A percentile compares a stretch with the other conserved stretches of the same genome.
Evolutionary conservation across 2,329 filamentous ascomycete genomes (phyloP).

Genomic region (Lecanicillium sp.): DNA sequence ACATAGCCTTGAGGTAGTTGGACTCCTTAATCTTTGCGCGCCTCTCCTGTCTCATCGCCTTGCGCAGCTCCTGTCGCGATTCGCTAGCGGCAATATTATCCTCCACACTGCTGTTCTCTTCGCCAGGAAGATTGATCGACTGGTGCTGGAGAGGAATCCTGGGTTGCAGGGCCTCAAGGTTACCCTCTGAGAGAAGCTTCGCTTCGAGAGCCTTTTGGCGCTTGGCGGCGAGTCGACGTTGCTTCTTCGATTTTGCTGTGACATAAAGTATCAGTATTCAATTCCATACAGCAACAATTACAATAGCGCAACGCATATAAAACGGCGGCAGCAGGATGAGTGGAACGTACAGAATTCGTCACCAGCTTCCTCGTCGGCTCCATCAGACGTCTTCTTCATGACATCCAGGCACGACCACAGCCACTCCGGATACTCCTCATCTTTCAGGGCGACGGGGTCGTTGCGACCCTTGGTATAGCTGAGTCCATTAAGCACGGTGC

Average conservation of each 20-base stretch:
- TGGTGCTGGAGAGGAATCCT: constrained; percentile 73
- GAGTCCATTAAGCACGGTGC: constrained; percentile 63
- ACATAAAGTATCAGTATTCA: constrained; percentile 11
- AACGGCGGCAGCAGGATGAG: neutral
- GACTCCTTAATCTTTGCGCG: constrained; percentile 72
- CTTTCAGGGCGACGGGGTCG: constrained; percentile 66
- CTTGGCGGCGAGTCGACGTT: constrained; percentile 64
- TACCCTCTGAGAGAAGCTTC: constrained; percentile 54
- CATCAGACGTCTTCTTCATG: constrained; percentile 43
- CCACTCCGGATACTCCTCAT: constrained; percentile 74
- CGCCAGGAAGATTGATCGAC: constrained; percentile 61
- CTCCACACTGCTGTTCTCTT: constrained; percentile 31
- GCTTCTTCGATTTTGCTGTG: constrained; percentile 76
- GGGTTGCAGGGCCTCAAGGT: constrained; percentile 56
- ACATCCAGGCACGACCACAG: constrained; percentile 66
- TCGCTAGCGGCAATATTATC: constrained; percentile 39
- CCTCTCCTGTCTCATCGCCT: constrained; percentile 67
- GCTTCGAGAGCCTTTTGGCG: constrained; percentile 49
- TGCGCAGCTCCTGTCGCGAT: constrained; percentile 56
- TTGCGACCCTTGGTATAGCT: constrained; percentile 68
- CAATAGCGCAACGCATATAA: neutral
- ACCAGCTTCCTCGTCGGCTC: constrained; percentile 48
- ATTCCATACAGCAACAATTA: too few relatives aligned
- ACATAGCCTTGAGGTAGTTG: constrained; percentile 81
- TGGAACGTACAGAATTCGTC: constrained; percentile 70